Base-by-base conservation (phyloP, 2,329 filamentous ascomycete species). In the Fusarium oligoseptatum region DNA sequence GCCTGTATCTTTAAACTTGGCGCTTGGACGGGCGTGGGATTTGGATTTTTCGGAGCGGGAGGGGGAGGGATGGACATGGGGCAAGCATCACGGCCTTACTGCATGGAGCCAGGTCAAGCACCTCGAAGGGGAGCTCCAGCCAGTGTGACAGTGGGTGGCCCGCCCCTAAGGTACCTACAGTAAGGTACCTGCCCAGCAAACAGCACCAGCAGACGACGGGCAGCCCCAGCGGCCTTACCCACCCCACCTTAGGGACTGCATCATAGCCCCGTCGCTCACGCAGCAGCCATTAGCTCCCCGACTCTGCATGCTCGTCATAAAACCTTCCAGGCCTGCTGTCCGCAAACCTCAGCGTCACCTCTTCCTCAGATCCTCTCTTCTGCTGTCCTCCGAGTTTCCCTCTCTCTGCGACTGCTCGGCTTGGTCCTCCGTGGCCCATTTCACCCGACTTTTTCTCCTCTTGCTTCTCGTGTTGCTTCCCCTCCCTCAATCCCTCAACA, bases 191-290 rank as follows among this genome's bases (percentile, higher is more conserved):
- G 41, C 41, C 41, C 24, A 36, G 17, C 41, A n/a, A 22, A 22
- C 55, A 72, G 61, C 29, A 32, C 29, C 29, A 32, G 29, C 29
- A 32, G 29, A 10, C 29, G 29, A 7, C 29, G 29, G 29, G 29
- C 29, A 50, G 60, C 58, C 68, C 63, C 50, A 65, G 71, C 65
- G 63, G 36, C 48, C 56, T 64, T 72, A 66, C 65, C 64, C 72
- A 75, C 24, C 72, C 48, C 72, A 72, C 61, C 64, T 60, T 66
- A 70, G 72, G 72, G 65, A 67, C 76, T 79, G 77, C 77, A 79
- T 79, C 77, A 79, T 79, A 75, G 76, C 77, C 77, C 77, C 77
- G 73, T 78, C 65, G 76, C 72, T 76, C 77, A 68, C 72, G 67
- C 67, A 70, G 69, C 70, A 70, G 69, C 70, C 70, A 69, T 74